Evolutionary conservation across 1,139 yeast species (phyloP), one percentile per base, ranked within the genome.

Genomic region (Yamadazyma taylorii): DNA sequence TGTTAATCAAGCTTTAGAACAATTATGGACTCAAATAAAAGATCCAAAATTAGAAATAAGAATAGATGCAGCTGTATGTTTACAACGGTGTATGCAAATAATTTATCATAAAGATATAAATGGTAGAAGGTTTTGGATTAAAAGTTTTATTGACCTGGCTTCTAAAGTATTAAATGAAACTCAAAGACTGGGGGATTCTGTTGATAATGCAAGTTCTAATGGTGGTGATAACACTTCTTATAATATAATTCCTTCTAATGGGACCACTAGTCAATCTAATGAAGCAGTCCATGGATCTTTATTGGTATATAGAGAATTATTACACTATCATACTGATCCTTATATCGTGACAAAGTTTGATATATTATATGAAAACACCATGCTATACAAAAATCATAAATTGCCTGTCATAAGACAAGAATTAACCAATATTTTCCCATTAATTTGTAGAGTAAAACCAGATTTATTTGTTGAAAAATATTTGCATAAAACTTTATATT

Each of bases 261-360:
- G 60, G 3, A 24, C 36, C 13, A 39, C 44, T 1, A 46, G 58
- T 2, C 68, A 61, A 34, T 51, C 83, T 0, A 69, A 79, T 23
- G 97, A 89, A 45, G 73, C 82, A 2, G 75, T 88, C 13, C 97
- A 92, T 58, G 97, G 96, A 0, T 79, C 95, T 1, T 66, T 92
- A 16, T 66, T 92, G 32, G 95, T 87, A 0, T 89, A 83, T 56
- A 73, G 94, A 30, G 97, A 88, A 53, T 68, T 92, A 23, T 72
- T 90, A n/a, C 73, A 76, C 53, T 82, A 86, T 49, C 69, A 86
- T 59, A 79, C 76, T 37, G 83, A 84, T 33, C 56, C 69, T 0
- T 69, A 63, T 45, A 59, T 71, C 32, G 51, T 53, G 22, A 56
- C 68, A 11, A 81, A 81, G 53, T 85, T 86, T 50, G 86, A 83